phyloP scores from a whole-genome alignment of 768 basidiomycete species.

The Suillus fuscotomentosus region DNA sequence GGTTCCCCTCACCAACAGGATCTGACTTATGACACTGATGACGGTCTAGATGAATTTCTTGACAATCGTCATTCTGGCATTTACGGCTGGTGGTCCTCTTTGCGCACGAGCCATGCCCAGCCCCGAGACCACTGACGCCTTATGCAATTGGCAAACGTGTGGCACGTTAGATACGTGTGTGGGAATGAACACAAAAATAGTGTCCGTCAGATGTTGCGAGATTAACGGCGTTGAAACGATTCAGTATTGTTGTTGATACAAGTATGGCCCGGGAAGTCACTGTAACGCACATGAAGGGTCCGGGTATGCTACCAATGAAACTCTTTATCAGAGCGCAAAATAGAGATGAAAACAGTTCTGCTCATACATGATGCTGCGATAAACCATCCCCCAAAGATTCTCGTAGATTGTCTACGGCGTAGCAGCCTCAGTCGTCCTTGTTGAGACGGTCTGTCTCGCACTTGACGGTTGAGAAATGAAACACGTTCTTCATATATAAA shows the following conservation, averaged over 20 bases:
- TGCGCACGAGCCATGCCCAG: neutral
- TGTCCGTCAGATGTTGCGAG: too few relatives aligned
- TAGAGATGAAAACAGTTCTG: neutral
- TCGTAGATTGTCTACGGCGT: too few relatives aligned
- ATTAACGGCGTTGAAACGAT: too few relatives aligned
- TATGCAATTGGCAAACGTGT: constrained; percentile 7
- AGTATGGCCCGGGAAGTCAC: too few relatives aligned
- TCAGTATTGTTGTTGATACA: too few relatives aligned
- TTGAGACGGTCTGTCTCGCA: neutral
- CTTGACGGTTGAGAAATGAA: neutral
- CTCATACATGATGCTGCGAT: too few relatives aligned
- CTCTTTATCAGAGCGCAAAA: too few relatives aligned
- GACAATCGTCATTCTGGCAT: neutral
- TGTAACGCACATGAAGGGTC: too few relatives aligned
- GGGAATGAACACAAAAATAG: neutral
- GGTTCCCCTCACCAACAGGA: neutral
- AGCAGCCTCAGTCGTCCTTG: neutral
- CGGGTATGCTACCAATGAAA: neutral
- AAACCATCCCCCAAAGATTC: too few relatives aligned
- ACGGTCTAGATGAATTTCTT: neutral
- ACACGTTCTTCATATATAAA: neutral
- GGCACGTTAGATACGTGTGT: neutral
- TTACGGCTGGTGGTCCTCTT: neutral
- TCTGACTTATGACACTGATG: neutral
- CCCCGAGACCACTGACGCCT: neutral